phyloP scores from a whole-genome alignment of 257 asterid genomes.

The Penstemon barbatus region DNA sequence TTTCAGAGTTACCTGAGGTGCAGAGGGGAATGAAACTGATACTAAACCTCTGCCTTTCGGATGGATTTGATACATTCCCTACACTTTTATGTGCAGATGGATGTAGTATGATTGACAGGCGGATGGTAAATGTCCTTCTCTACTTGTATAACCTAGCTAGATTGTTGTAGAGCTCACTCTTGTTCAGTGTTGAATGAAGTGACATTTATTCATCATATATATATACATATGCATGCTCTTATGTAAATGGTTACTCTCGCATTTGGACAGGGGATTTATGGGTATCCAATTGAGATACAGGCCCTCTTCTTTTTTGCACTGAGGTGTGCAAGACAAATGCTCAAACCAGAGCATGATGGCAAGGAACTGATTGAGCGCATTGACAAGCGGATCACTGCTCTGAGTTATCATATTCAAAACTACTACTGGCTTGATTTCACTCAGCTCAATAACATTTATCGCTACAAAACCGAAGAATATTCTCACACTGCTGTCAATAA shows the following conservation, averaged over 20 bases:
- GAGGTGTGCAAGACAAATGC: conserved; percentile 61
- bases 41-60: conserved; percentile 62
- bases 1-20: conserved; percentile 52
- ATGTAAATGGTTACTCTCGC: conserved; percentile 12
- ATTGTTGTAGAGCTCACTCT: conserved; percentile 4
- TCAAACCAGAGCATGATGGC: conserved; percentile 53
- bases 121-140: conserved; percentile 42
- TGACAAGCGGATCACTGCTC: conserved; percentile 58
- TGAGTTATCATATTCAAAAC: conserved; percentile 54
- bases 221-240: conserved; percentile 19
- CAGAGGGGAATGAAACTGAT: conserved; percentile 61
- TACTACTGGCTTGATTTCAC: conserved; percentile 72
- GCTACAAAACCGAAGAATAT: conserved; percentile 65
- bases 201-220: background rate
- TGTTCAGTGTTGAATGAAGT: conserved; percentile 13
- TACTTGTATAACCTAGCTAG: background rate
- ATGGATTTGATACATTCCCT: conserved; percentile 71
- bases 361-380: conserved; percentile 58
- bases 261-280: conserved; percentile 54
- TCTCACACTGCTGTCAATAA: conserved; percentile 71
- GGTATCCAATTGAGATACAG: conserved; percentile 69
- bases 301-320: conserved; percentile 67
- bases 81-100: conserved; percentile 69
- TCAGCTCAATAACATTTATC: conserved; percentile 61
- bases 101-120: conserved; percentile 70